These are phyloP conservation scores for Ophiostoma ips DNA, from an alignment of 2,329 filamentous ascomycete species.

Conservation along the genomic window DNA sequence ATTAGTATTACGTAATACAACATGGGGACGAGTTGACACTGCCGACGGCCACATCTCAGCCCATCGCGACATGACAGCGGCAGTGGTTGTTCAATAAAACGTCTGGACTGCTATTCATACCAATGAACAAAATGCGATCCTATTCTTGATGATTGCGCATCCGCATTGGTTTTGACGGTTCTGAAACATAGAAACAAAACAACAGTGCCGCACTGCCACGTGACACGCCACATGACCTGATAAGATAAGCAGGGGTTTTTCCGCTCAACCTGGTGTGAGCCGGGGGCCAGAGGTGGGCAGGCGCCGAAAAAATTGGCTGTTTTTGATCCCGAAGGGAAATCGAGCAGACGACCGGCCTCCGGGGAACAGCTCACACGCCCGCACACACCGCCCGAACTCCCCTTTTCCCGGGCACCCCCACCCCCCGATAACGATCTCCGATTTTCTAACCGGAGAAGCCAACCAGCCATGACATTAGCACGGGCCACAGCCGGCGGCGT, in stretches of 20 bases:
- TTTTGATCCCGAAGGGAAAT: slow-evolving; percentile 4
- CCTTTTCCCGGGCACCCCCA: too few relatives aligned
- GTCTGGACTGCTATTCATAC: too few relatives aligned
- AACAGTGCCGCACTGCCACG: background rate
- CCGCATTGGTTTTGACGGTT: too few relatives aligned
- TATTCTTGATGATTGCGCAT: too few relatives aligned
- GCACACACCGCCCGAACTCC: background rate
- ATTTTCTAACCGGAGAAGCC: background rate
- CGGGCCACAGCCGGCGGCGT: slow-evolving; percentile 9
- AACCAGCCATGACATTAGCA: slow-evolving; percentile 11
- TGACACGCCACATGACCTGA: background rate
- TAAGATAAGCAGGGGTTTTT: slow-evolving; percentile 8
- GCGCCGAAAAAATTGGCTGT: slow-evolving; percentile 11
- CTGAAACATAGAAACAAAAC: background rate
- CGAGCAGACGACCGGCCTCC: background rate
- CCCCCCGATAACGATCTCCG: too few relatives aligned
- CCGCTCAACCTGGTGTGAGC: slow-evolving; percentile 2
- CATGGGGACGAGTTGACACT: too few relatives aligned
- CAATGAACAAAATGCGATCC: too few relatives aligned
- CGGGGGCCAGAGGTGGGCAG: background rate
- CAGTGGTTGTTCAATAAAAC: too few relatives aligned
- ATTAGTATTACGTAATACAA: background rate
- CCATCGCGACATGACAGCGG: too few relatives aligned
- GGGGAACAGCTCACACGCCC: slow-evolving; percentile 3
- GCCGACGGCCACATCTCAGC: too few relatives aligned